Base-by-base conservation (phyloP, 2,329 filamentous ascomycete genomes). In the Elsinoe perseae region DNA sequence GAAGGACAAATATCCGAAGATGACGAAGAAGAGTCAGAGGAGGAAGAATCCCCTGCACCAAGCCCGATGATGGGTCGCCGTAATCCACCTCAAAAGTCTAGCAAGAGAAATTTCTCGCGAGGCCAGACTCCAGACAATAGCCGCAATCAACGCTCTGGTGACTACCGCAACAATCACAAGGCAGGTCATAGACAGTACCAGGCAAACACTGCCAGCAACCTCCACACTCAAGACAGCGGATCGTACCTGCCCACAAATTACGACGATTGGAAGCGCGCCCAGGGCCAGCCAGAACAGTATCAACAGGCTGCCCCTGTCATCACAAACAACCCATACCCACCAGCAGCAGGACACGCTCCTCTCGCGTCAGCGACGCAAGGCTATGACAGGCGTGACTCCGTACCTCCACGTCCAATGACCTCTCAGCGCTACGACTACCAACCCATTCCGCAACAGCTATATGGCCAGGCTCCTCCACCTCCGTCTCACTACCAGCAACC, bases 361-460 rank as follows among this genome's bases (percentile, higher is more conserved):
- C 2, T 18, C 4, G 42, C 52, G 18, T 27, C 57, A 10, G 32
- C 56, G 14, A 23, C 40, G 8, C 28, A 38, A 18, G 42, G 58
- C 20, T 54, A 56, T 16, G 58, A 59, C 25, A 54, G 59, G 28
- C 50, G 62, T 59, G 32, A 57, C 60, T 32, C 56, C 60, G n/a
- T 52, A 59, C 9, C 57, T 56, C 21, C 64, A 62, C 36, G 56
- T 23, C 21, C 55, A 57, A 16, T 59, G 63, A 12, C 61, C 32
- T 4, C 9, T 57, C 50, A 61, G 63, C 30, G 61, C 62, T 50
- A 63, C 64, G 46, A 61, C 27, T 60, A 59, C 12, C 50, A 57
- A 25, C 52, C 59, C 21, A 6, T 20, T 4, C 44, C 20, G 9
- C 44, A 30, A 18, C 25, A n/a, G 3, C 7, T 5, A n/a, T 61